A percentile compares a stretch with the other conserved stretches of the same genome.
phyloP scores from a whole-genome alignment of 1,284 basidiomycete species.

The Cutaneotrichosporon mucoides region DNA sequence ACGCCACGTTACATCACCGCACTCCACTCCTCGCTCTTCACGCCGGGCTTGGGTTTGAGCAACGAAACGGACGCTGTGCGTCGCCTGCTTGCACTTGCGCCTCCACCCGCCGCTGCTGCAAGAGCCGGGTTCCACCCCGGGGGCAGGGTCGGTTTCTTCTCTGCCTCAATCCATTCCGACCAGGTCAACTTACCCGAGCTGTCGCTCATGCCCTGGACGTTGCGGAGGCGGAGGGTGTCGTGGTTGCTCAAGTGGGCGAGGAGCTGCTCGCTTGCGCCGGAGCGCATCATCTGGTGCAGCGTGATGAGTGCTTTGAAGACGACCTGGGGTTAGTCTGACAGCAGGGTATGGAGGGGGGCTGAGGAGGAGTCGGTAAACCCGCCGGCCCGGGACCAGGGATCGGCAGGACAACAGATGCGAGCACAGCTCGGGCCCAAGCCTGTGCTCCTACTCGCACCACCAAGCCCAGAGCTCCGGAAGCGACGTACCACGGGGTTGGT shows the following conservation, averaged over 20 bases:
- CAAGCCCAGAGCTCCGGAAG: too few species aligned
- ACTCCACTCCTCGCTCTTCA: neutral
- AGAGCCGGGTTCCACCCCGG: neutral
- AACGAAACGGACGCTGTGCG: neutral
- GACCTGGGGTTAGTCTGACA: constrained; percentile 55
- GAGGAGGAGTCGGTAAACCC: too few species aligned
- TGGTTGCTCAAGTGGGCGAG: constrained; percentile 73
- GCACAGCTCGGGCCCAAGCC: too few species aligned
- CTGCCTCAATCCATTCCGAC: constrained; percentile 1
- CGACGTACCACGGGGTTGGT: constrained; percentile 76
- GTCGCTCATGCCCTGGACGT: constrained; percentile 62
- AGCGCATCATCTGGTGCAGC: constrained; percentile 90
- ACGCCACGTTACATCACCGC: neutral
- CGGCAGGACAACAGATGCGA: too few species aligned
- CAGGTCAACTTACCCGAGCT: constrained; percentile 5
- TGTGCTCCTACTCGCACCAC: too few species aligned
- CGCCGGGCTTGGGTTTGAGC: neutral
- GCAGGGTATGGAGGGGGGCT: too few species aligned
- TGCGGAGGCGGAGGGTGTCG: constrained; percentile 72
- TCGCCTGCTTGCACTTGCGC: neutral
- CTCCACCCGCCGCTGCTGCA: neutral
- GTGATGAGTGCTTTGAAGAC: constrained; percentile 96
- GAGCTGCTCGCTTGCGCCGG: constrained; percentile 87
- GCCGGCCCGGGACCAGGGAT: too few species aligned
- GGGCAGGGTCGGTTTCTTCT: neutral